A percentile compares a stretch with the other conserved stretches of the same genome.
Conservation (phyloP, 257 asterid genomes). For the Dorcoceras hygrometricum region DNA sequence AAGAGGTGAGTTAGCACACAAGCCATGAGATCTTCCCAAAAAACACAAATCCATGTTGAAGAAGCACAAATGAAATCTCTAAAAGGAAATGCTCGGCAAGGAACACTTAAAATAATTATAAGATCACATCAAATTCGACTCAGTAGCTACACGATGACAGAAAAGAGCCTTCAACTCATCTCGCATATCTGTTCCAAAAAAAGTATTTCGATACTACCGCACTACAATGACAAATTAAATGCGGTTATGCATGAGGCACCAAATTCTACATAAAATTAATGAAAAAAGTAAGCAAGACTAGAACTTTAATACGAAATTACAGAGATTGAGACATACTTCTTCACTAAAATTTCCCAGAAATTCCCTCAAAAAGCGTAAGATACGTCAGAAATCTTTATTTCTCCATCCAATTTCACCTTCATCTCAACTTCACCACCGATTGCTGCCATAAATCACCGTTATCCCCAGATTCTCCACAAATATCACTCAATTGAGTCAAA, state of each 20-base stretch:
- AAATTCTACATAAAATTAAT: conserved; percentile 4
- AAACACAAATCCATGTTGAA: conserved; percentile 2
- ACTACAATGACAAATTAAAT: conserved; percentile 12
- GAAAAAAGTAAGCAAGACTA: conserved; percentile 20
- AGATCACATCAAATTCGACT: conserved; percentile 6
- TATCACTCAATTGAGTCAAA: conserved; percentile 14
- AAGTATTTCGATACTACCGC: conserved; percentile 1
- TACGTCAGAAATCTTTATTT: conserved; percentile 28
- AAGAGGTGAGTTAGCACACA: not conserved
- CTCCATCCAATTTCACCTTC: conserved; percentile 21
- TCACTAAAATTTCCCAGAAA: conserved; percentile 18
- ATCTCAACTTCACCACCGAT: conserved; percentile 12
- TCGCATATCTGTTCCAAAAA: conserved; percentile 12
- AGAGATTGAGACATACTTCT: conserved; percentile 10
- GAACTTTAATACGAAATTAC: conserved; percentile 7
- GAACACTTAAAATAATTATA: conserved; percentile 7
- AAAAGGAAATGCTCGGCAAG: conserved; percentile 16
- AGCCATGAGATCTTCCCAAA: not conserved
- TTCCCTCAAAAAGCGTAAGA: conserved; percentile 32
- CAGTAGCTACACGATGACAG: conserved; percentile 11
- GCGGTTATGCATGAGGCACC: conserved; percentile 21
- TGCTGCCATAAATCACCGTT: conserved; percentile 22
- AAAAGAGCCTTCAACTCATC: not conserved
- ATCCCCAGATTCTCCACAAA: conserved; percentile 25
- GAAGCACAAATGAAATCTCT: conserved; percentile 8